These are phyloP conservation scores for Thalassiosira profunda DNA, from an alignment of 108 stramenopile species.

Conservation along the genomic window DNA sequence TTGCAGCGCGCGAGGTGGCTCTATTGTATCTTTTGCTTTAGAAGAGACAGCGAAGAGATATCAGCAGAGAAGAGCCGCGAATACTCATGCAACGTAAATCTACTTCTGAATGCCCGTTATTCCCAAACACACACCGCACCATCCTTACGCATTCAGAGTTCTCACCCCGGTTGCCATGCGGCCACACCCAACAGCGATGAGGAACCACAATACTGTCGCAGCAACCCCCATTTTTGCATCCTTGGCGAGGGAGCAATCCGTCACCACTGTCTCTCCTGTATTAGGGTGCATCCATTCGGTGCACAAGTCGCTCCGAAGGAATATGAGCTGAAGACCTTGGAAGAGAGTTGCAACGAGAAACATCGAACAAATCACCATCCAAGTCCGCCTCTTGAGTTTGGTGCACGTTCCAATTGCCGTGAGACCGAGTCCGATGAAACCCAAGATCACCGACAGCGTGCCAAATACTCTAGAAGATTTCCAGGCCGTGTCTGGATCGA, in stretches of 20 bases:
- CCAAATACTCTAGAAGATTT: slow-evolving; percentile 19
- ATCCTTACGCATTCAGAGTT: too few relatives aligned
- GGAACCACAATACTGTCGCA: slow-evolving; percentile 42
- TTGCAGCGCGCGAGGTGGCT: too few relatives aligned
- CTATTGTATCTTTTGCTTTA: too few relatives aligned
- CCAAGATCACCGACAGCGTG: slow-evolving; percentile 4
- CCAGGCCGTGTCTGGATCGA: slow-evolving; percentile 15
- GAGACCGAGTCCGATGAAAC: slow-evolving; percentile 24
- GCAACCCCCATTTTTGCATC: slow-evolving; percentile 26
- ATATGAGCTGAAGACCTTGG: slow-evolving; percentile 46
- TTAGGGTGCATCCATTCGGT: neutral
- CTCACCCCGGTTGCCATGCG: too few relatives aligned
- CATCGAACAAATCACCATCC: slow-evolving; percentile 2
- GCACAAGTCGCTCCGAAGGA: slow-evolving; percentile 38
- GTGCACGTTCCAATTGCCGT: slow-evolving; percentile 35
- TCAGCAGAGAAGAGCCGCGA: too few relatives aligned
- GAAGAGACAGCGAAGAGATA: too few relatives aligned
- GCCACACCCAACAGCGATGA: slow-evolving; percentile 34
- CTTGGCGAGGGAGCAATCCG: slow-evolving; percentile 19
- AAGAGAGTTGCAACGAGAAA: slow-evolving; percentile 25
- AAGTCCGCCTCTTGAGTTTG: slow-evolving; percentile 30
- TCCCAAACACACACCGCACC: too few relatives aligned
- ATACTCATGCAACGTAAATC: too few relatives aligned
- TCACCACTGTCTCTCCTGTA: neutral
- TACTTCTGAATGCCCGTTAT: too few relatives aligned